These are phyloP conservation scores for Coleophoma eucalyptorum DNA, from an alignment of 2,329 filamentous ascomycete species.

Conservation along the genomic window DNA sequence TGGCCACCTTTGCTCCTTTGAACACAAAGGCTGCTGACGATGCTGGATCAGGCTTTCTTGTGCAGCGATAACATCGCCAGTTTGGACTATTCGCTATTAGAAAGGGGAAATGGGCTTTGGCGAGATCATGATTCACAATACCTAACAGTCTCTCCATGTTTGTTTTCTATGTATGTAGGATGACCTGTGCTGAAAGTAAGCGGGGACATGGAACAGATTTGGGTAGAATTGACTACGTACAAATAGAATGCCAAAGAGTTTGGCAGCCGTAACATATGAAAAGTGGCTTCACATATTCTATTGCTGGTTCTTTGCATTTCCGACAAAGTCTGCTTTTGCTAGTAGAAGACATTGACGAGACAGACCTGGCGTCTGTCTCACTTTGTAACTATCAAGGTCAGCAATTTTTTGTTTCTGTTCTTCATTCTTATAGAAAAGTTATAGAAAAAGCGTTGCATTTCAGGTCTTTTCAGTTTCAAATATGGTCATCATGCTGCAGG, in stretches of 20 bases:
- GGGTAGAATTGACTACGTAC: not conserved
- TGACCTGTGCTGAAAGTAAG: no score
- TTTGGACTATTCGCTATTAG: not conserved
- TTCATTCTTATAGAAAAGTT: conserved; percentile 1
- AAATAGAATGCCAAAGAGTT: conserved; percentile 10
- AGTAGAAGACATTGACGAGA: conserved; percentile 16
- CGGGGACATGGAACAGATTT: no score
- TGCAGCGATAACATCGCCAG: not conserved
- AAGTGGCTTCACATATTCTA: conserved; percentile 7
- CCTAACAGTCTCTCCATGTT: not conserved
- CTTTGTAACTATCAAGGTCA: not conserved
- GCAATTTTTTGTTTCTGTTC: conserved; percentile 7
- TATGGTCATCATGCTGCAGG: conserved; percentile 32
- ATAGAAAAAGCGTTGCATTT: conserved; percentile 34
- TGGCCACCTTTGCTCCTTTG: no score
- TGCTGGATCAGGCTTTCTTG: not conserved
- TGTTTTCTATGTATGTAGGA: not conserved
- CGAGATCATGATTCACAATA: not conserved
- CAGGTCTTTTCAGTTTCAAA: conserved; percentile 75
- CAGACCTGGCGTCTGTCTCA: conserved; percentile 15
- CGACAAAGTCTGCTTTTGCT: conserved; percentile 13
- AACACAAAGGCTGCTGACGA: no score
- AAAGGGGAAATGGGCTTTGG: no score
- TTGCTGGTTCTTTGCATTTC: conserved; percentile 12
- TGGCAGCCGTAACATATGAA: conserved; percentile 15